Evolutionary conservation across 2,329 filamentous ascomycete species (phyloP).

Genomic region (Ophiostoma sp.): DNA sequence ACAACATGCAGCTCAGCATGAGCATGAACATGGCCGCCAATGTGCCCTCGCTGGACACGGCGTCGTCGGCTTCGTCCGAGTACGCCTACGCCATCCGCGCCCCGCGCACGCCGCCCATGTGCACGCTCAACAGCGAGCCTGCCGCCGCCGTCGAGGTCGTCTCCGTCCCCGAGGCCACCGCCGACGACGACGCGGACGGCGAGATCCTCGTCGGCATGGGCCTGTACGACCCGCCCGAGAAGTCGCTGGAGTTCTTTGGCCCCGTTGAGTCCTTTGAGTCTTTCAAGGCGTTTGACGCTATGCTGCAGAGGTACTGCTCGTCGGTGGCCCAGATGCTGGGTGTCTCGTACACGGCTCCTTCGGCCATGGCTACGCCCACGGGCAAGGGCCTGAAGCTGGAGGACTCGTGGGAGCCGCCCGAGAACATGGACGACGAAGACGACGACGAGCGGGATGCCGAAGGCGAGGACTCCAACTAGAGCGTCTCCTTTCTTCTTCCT

Average conservation of each 20-base stretch:
- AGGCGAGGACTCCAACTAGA: constrained; percentile 29
- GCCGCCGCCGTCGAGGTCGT: background rate
- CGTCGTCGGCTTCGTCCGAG: background rate
- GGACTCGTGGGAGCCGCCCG: constrained; percentile 69
- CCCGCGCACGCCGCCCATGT: constrained; percentile 15
- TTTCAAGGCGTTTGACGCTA: constrained; percentile 35
- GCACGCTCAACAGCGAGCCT: constrained; percentile 3
- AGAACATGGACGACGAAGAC: constrained; percentile 52
- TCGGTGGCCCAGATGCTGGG: constrained; percentile 53
- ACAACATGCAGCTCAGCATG: constrained; percentile 5
- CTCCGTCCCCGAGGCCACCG: constrained; percentile 38
- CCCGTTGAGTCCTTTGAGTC: constrained; percentile 31
- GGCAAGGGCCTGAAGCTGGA: constrained; percentile 77
- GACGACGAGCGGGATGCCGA: constrained; percentile 40
- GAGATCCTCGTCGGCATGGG: constrained; percentile 79
- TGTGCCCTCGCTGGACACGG: background rate
- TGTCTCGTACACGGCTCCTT: constrained; percentile 40
- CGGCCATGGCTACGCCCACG: constrained; percentile 45
- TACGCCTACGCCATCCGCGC: constrained; percentile 9
- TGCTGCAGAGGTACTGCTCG: constrained; percentile 50
- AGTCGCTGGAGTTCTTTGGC: constrained; percentile 29
- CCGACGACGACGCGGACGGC: constrained; percentile 51
- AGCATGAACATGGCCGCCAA: background rate
- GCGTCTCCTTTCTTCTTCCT: background rate
- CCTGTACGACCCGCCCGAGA: constrained; percentile 68